Evolutionary conservation across 495 filamentous ascomycete species (phyloP).

Genomic region (Pyrenula massariospora): DNA sequence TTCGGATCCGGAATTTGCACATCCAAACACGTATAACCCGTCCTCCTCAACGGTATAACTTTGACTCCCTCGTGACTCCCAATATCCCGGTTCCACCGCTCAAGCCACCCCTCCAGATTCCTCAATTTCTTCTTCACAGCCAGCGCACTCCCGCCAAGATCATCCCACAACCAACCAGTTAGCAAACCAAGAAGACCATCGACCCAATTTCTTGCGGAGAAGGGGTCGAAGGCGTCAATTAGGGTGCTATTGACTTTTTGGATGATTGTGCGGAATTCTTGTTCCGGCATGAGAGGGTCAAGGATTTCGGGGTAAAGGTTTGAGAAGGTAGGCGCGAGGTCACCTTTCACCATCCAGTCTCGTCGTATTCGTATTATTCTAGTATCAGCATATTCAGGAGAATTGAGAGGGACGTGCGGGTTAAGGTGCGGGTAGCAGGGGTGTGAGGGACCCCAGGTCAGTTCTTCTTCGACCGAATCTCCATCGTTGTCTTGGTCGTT

Average conservation of each 20-base stretch:
- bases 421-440: slow-evolving; percentile 91
- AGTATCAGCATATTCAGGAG: slow-evolving; percentile 60
- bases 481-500: slow-evolving; percentile 39
- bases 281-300: slow-evolving; percentile 68
- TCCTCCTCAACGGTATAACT: slow-evolving; percentile 65
- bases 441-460: slow-evolving; percentile 75
- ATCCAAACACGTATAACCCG: slow-evolving; percentile 82
- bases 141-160: slow-evolving; percentile 56
- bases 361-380: slow-evolving; percentile 82
- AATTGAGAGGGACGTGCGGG: slow-evolving; percentile 72
- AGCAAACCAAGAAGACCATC: slow-evolving; percentile 65
- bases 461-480: slow-evolving; percentile 33
- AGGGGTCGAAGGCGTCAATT: slow-evolving; percentile 62
- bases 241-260: slow-evolving; percentile 65
- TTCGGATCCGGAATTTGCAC: slow-evolving; percentile 79
- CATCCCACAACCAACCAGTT: slow-evolving; percentile 91
- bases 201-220: slow-evolving; percentile 53
- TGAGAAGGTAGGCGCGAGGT: slow-evolving; percentile 85
- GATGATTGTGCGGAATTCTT: slow-evolving; percentile 71
- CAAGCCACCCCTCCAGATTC: slow-evolving; percentile 62
- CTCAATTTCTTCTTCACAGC: slow-evolving; percentile 55
- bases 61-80: slow-evolving; percentile 45
- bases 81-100: slow-evolving; percentile 66
- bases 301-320: slow-evolving; percentile 94
- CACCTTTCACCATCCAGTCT: slow-evolving; percentile 83